Evolutionary conservation across 805 yeast species (phyloP), one percentile per base, ranked within the genome.

Genomic region (Lipomyces lipofer): DNA sequence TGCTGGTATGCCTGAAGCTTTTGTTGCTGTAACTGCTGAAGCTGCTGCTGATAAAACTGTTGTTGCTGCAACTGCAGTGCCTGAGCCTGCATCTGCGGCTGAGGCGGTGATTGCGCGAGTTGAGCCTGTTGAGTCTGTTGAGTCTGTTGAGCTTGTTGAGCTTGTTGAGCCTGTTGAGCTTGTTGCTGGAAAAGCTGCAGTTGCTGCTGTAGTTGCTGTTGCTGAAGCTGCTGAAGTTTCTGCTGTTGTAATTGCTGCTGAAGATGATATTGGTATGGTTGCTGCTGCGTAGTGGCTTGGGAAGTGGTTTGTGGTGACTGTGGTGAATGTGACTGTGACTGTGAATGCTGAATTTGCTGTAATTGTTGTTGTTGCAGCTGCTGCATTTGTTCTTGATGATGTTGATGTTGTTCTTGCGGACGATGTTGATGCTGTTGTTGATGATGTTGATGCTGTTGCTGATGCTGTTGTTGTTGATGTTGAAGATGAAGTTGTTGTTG

Each of bases 361-460:
- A 12, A n/a, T 12, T 6, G 69, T 63, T 17, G 64, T 46, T 36
- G 62, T 51, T 27, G 65, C 48, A 46, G 64, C 36, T 7, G 59
- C 55, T 24, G 64, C 49, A 40, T 62, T 53, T 28, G 64, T 53
- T 36, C 55, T 19, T 32, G 50, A 17, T 35, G 56, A 24, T 56
- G 62, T 4, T 39, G 54, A 22, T 35, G 57, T 17, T 54, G 65
- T 43, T 58, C 63, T 38, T 52, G 67, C 8, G 47, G 57, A 24
- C 59, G 67, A 21, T 52, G 63, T 21, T 54, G 60, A 42, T 46
- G 64, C 43, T 58, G 64, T 24, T 58, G 64, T 45, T 63, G 63
- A 17, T 56, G 52, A 43, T 55, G 54, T 38, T 59, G 59, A 46
- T 55, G 38, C 52, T 43, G 22, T 56, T 47, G 21, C 55, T 45